A percentile compares a stretch with the other conserved stretches of the same genome.
These are phyloP conservation scores for Oryza brachyantha DNA, from an alignment of 176 grass and related monocot genomes.

Conservation along the genomic window DNA sequence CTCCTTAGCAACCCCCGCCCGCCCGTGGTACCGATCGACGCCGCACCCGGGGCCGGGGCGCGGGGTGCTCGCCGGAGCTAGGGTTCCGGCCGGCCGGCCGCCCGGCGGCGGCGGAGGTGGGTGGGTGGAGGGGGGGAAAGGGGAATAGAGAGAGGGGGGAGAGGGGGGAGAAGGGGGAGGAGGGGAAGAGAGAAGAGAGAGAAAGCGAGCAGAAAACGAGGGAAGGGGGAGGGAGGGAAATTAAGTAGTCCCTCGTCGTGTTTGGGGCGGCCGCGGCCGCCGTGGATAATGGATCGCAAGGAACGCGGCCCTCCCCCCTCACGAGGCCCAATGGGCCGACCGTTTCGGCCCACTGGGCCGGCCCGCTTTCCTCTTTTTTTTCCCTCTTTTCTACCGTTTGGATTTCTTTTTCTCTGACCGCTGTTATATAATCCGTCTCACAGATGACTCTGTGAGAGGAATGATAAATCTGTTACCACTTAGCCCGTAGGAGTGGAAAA, in stretches of 20 bases:
- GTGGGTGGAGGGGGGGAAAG: constrained; percentile 33
- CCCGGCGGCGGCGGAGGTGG: not conserved
- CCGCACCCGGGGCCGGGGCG: no score
- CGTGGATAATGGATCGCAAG: no score
- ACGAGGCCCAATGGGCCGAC: not conserved
- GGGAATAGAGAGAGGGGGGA: constrained; percentile 5
- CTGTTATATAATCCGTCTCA: not conserved
- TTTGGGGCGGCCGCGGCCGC: no score
- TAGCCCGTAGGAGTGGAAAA: no score
- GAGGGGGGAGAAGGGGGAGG: not conserved
- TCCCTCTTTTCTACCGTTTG: not conserved
- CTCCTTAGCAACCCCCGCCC: not conserved
- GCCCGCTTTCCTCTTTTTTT: not conserved
- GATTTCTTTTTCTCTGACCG: not conserved
- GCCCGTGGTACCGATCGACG: constrained; percentile 20
- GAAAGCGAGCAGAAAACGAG: constrained; percentile 53
- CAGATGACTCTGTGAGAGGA: no score
- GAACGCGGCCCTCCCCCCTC: not conserved
- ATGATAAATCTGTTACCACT: no score
- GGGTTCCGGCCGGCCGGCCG: constrained; percentile 31
- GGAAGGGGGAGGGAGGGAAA: constrained; percentile 54
- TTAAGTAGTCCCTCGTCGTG: not conserved
- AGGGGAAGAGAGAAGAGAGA: constrained; percentile 29
- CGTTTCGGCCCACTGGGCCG: not conserved
- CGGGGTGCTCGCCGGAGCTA: constrained; percentile 24